A percentile compares a stretch with the other conserved stretches of the same genome.
Evolutionary conservation across 2,329 filamentous ascomycete species (phyloP).

Genomic region (Hypoxylon sp.): DNA sequence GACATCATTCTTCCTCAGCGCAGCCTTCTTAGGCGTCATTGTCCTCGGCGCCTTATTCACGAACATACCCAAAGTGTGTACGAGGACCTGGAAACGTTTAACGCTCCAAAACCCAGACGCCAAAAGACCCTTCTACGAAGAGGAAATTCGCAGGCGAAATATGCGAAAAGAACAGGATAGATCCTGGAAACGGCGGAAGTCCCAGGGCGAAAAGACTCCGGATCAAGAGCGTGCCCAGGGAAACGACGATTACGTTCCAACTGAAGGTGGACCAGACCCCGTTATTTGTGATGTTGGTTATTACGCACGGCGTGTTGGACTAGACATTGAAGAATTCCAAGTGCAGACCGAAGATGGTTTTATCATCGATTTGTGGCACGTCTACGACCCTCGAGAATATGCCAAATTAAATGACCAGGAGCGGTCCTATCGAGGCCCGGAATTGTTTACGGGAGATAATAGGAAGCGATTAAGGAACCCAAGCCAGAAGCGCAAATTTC

Average conservation of each 20-base stretch:
- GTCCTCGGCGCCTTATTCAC: slow-evolving; percentile 81
- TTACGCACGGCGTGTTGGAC: slow-evolving; percentile 88
- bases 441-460: slow-evolving; percentile 69
- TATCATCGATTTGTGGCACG: slow-evolving; percentile 88
- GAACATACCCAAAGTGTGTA: slow-evolving; percentile 69
- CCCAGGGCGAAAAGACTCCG: slow-evolving; percentile 56
- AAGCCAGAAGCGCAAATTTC: slow-evolving; percentile 75
- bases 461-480: slow-evolving; percentile 57
- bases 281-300: slow-evolving; percentile 85
- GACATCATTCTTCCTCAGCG: slow-evolving; percentile 81
- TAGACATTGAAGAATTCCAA: slow-evolving; percentile 85
- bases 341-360: slow-evolving; percentile 97
- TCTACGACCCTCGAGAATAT: slow-evolving; percentile 87
- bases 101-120: slow-evolving; percentile 73
- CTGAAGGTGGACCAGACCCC: slow-evolving; percentile 85
- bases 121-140: slow-evolving; percentile 77
- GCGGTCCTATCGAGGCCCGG: slow-evolving; percentile 70
- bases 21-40: slow-evolving; percentile 82
- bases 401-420: slow-evolving; percentile 64
- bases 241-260: slow-evolving; percentile 75
- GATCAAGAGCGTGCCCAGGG: slow-evolving; percentile 60
- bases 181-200: slow-evolving; percentile 71
- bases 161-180: slow-evolving; percentile 70
- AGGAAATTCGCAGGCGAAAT: slow-evolving; percentile 75
- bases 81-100: slow-evolving; percentile 66